phyloP scores from a whole-genome alignment of 495 filamentous ascomycete genomes.

The Xylaria venustula region DNA sequence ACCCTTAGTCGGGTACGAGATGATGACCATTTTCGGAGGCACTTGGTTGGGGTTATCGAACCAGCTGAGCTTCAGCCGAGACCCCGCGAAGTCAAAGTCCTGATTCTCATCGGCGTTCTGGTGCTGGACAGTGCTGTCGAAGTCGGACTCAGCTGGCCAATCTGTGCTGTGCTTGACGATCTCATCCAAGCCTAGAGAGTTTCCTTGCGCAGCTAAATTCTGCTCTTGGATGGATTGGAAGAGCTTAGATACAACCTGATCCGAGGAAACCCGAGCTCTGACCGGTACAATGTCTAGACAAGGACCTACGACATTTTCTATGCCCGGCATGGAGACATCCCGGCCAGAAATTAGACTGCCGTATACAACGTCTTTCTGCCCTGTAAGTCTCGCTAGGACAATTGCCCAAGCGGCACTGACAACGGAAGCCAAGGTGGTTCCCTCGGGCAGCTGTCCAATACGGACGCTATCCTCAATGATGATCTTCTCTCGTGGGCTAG shows the following conservation, averaged over 20 bases:
- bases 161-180: constrained; percentile 59
- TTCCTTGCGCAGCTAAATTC: constrained; percentile 44
- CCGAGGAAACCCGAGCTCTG: constrained; percentile 44
- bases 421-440: constrained; percentile 48
- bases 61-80: neutral
- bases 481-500: neutral
- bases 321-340: constrained; percentile 22
- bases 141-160: constrained; percentile 46
- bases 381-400: constrained; percentile 46
- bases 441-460: neutral
- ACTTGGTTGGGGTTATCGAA: too few species aligned
- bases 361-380: constrained; percentile 50
- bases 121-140: constrained; percentile 26
- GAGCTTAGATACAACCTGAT: constrained; percentile 30
- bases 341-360: constrained; percentile 23
- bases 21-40: too few species aligned
- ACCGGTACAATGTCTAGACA: constrained; percentile 63
- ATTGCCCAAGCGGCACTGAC: constrained; percentile 59
- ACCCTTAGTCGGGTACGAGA: too few species aligned
- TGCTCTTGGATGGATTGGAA: constrained; percentile 59
- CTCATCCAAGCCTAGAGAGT: constrained; percentile 56
- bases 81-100: neutral
- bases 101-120: constrained; percentile 23
- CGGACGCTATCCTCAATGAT: neutral
- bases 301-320: constrained; percentile 45